These are phyloP conservation scores for Pyrenopolyporus hunteri DNA, from an alignment of 495 filamentous ascomycete species.

Conservation along the genomic window DNA sequence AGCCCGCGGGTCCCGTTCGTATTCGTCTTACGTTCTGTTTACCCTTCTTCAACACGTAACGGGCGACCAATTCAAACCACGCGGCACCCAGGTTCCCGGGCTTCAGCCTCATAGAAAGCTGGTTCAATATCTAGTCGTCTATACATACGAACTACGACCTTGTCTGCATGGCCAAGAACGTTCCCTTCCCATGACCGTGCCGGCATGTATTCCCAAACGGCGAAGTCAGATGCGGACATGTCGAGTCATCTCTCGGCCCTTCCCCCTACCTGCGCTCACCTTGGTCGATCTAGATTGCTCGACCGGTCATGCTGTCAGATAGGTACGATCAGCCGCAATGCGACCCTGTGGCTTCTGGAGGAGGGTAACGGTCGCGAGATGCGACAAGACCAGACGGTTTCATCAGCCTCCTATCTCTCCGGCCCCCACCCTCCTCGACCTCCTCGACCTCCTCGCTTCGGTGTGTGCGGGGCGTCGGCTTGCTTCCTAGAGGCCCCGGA, in stretches of 20 bases:
- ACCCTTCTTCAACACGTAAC: not conserved
- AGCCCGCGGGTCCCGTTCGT: constrained; percentile 10
- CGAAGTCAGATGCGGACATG: not conserved
- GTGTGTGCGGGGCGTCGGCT: constrained; percentile 9
- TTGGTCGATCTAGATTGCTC: constrained; percentile 20
- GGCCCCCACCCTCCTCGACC: not conserved
- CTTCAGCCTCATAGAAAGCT: constrained; percentile 25
- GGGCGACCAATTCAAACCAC: constrained; percentile 7
- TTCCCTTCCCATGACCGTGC: too few species aligned
- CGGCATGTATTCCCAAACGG: constrained; percentile 3
- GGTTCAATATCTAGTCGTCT: not conserved
- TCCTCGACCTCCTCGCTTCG: constrained; percentile 4
- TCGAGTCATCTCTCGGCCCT: not conserved
- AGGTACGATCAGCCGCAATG: constrained; percentile 31
- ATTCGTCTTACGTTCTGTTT: constrained; percentile 1
- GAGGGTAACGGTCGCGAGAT: not conserved
- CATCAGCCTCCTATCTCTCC: constrained; percentile 24
- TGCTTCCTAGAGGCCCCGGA: constrained; percentile 5
- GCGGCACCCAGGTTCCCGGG: not conserved
- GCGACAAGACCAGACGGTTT: constrained; percentile 3
- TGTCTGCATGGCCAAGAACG: not conserved
- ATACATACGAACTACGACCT: not conserved
- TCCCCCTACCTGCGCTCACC: not conserved
- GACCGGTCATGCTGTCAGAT: constrained; percentile 20
- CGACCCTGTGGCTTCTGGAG: constrained; percentile 28